Base-by-base conservation (phyloP, 257 asterid species). In the Fraxinus cuspidata region DNA sequence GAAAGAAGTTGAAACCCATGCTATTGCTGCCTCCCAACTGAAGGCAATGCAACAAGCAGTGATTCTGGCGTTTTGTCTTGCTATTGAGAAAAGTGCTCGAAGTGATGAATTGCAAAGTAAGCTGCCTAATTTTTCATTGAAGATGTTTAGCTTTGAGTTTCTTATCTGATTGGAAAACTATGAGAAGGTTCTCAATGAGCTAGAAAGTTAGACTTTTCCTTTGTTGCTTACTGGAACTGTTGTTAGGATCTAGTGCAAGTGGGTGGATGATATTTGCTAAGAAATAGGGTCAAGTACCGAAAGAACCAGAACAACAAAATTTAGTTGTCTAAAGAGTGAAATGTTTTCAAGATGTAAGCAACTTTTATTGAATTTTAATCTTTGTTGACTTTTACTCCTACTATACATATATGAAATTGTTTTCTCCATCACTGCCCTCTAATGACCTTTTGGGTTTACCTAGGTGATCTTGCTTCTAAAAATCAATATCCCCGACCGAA, bases 41-140 rank as follows among this genome's bases (percentile, higher is more conserved):
- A 90, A 84, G 81, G 87, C 90, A 53, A 77, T 86, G 44, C 97
- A 95, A 79, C 99, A 95, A 85, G 96, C 96, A 73, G 84, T 93
- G 78, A 74, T 95, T 83, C 83, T 95, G 82, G 98, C 96, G 10
- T 90, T 84, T 10, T 95, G 98, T 80, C 84, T 88, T 81, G 80
- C 85, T 69, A 85, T 93, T 70, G 90, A 91, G 91, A 93, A 86
- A 85, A 84, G 84, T 68, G 84, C 90, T 60, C 91, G 97, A 47
- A 84, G 74, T 85, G 98, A 93, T 80, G 99, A 95, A 84, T 60
- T 90, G 82, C 97, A 90, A 83, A 83, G 97, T 92, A 88, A 77
- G 90, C 75, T 78, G 19, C 49, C 23, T 66, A 44, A 81, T 78
- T 56, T 79, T 49, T 56, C 78, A 70, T 58, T 69, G 23, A 25